Percentiles rank a stretch among this genome's conserved stretches.
phyloP scores from a whole-genome alignment of 352 stramenopile species.

The Phytophthora crassamura region DNA sequence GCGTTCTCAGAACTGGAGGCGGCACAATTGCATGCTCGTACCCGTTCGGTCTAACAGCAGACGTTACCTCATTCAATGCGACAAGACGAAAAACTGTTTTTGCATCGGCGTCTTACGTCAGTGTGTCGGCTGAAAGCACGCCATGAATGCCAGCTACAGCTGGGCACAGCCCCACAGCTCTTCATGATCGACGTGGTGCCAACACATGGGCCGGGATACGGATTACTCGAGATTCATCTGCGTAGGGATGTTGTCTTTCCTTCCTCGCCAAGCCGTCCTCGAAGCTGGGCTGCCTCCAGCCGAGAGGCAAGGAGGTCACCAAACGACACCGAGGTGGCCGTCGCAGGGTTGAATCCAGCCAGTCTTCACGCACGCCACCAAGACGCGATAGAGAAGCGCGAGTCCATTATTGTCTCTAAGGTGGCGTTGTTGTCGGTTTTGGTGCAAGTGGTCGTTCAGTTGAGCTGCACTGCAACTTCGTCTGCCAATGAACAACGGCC shows the following conservation, averaged over 20 bases:
- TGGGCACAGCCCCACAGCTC: constrained; percentile 5
- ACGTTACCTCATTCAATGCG: constrained; percentile 16
- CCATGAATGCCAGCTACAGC: neutral
- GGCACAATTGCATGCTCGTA: constrained; percentile 21
- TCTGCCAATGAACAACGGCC: neutral
- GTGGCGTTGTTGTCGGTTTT: neutral
- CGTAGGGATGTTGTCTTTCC: too few species aligned
- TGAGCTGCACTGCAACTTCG: constrained; percentile 6
- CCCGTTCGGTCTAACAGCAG: constrained; percentile 14
- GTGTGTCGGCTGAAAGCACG: neutral
- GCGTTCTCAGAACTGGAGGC: constrained; percentile 25
- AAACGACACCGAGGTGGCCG: too few species aligned
- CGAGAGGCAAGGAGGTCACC: too few species aligned
- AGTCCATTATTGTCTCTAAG: constrained; percentile 7
- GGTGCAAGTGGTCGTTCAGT: constrained; percentile 17
- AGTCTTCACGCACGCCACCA: neutral
- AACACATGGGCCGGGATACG: constrained; percentile 10
- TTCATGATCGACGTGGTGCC: constrained; percentile 15
- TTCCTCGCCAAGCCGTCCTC: too few species aligned
- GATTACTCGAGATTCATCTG: neutral
- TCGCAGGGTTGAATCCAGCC: neutral
- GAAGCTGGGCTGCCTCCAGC: too few species aligned
- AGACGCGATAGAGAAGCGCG: constrained; percentile 10
- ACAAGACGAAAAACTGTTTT: constrained; percentile 7
- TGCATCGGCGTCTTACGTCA: constrained; percentile 22